Conservation (phyloP, 148 eudicot genomes). For the Pharnaceum exiguum region DNA sequence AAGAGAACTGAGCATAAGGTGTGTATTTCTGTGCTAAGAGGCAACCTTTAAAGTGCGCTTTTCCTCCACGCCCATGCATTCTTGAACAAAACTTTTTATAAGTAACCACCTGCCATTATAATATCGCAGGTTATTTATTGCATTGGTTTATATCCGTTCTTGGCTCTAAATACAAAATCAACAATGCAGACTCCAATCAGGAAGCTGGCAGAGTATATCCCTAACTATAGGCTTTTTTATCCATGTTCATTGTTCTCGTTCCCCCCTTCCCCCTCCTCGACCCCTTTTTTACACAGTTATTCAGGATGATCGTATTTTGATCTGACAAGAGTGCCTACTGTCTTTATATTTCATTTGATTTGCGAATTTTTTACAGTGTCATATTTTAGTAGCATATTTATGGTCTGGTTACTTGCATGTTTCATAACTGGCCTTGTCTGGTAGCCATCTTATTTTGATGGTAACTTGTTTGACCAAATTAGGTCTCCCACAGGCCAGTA, state of each 20-base stretch:
- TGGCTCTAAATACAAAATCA: conserved; percentile 61
- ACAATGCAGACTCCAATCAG: conserved; percentile 47
- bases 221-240: background rate
- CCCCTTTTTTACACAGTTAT: too few relatives aligned
- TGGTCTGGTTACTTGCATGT: too few relatives aligned
- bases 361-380: too few relatives aligned
- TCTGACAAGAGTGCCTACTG: too few relatives aligned
- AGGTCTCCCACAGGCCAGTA: too few relatives aligned
- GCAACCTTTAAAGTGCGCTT: conserved; percentile 12
- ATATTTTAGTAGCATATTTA: too few relatives aligned
- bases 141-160: conserved; percentile 75
- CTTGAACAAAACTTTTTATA: background rate
- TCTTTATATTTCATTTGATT: too few relatives aligned
- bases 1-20: conserved; percentile 62
- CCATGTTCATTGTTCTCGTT: background rate
- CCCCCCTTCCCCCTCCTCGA: background rate
- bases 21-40: background rate
- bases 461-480: too few relatives aligned
- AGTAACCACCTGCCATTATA: conserved; percentile 2
- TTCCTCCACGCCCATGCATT: background rate
- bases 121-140: conserved; percentile 69
- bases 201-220: conserved; percentile 59
- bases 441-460: too few relatives aligned
- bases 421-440: too few relatives aligned
- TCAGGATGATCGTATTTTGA: too few relatives aligned